phyloP scores from a whole-genome alignment of 2,329 filamentous ascomycete species.

The Leptosphaerulina australis region DNA sequence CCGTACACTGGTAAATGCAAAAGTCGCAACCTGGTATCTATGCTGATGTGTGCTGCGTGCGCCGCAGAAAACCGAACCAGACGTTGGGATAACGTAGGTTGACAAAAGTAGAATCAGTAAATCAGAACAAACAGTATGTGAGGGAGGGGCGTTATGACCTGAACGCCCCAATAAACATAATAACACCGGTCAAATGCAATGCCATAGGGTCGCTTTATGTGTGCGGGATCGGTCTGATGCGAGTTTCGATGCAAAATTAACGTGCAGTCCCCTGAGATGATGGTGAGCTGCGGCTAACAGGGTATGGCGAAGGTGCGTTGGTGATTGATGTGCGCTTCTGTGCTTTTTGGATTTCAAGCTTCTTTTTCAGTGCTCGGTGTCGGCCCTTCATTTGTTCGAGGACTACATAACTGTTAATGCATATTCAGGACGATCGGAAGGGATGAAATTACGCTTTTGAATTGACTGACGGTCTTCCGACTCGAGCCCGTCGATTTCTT shows the following conservation, averaged over 20 bases:
- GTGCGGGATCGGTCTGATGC: slow-evolving; percentile 17
- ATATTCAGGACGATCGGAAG: neutral
- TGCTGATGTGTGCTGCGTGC: slow-evolving; percentile 25
- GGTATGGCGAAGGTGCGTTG: slow-evolving; percentile 38
- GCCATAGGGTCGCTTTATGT: slow-evolving; percentile 17
- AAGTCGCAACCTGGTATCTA: slow-evolving; percentile 27
- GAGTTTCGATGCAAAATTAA: slow-evolving; percentile 11
- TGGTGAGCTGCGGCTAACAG: slow-evolving; percentile 40
- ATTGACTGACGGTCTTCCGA: slow-evolving; percentile 75
- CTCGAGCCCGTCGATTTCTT: slow-evolving; percentile 63
- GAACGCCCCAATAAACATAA: slow-evolving; percentile 23
- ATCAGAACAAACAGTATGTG: slow-evolving; percentile 11
- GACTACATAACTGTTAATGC: slow-evolving; percentile 48
- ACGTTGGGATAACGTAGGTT: slow-evolving; percentile 3
- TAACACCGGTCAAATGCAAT: slow-evolving; percentile 38
- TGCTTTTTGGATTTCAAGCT: slow-evolving; percentile 51
- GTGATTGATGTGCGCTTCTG: slow-evolving; percentile 47
- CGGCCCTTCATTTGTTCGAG: slow-evolving; percentile 54
- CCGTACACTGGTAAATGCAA: slow-evolving; percentile 17
- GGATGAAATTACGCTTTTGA: slow-evolving; percentile 66
- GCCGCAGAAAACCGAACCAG: slow-evolving; percentile 14
- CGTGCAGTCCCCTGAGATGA: slow-evolving; percentile 38
- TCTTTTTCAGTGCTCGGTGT: slow-evolving; percentile 53
- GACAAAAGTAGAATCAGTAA: slow-evolving; percentile 11
- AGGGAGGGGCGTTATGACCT: slow-evolving; percentile 17